Evolutionary conservation across 2,329 filamentous ascomycete species (phyloP).

Genomic region (Arthrobotrys sphaeroides): DNA sequence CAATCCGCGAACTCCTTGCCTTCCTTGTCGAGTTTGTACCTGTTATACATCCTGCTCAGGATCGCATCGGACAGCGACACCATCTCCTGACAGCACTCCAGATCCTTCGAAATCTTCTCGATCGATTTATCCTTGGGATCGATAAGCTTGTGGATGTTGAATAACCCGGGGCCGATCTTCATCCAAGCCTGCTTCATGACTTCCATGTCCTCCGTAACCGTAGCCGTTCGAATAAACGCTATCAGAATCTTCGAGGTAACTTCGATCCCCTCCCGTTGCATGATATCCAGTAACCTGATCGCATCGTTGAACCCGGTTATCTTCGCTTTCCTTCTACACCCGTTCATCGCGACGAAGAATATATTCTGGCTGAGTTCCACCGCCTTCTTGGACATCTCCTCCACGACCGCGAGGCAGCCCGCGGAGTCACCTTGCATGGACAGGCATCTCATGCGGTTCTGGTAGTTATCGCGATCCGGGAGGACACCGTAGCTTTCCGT

Average conservation of each 20-base stretch:
- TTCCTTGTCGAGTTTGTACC: neutral
- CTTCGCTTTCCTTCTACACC: slow-evolving; percentile 50
- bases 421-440: slow-evolving; percentile 35
- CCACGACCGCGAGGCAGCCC: slow-evolving; percentile 29
- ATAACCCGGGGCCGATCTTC: slow-evolving; percentile 29
- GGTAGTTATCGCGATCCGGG: slow-evolving; percentile 78
- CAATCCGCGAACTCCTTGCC: slow-evolving; percentile 35
- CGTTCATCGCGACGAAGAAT: slow-evolving; percentile 57
- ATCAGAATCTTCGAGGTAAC: slow-evolving; percentile 40
- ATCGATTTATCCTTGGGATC: slow-evolving; percentile 37
- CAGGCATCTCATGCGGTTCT: slow-evolving; percentile 69
- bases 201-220: slow-evolving; percentile 36
- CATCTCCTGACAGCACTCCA: slow-evolving; percentile 44
- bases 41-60: slow-evolving; percentile 41
- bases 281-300: slow-evolving; percentile 21
- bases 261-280: slow-evolving; percentile 25
- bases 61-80: slow-evolving; percentile 38
- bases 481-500: slow-evolving; percentile 70
- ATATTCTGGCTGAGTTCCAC: slow-evolving; percentile 47
- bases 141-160: slow-evolving; percentile 46
- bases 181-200: slow-evolving; percentile 41
- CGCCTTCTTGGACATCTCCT: slow-evolving; percentile 32
- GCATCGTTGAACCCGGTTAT: slow-evolving; percentile 33
- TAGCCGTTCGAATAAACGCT: slow-evolving; percentile 43
- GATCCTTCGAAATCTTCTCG: slow-evolving; percentile 37